Base-by-base conservation (phyloP, 192 early-diverging fungal genomes). In the Phycomyces blakesleeanus region DNA sequence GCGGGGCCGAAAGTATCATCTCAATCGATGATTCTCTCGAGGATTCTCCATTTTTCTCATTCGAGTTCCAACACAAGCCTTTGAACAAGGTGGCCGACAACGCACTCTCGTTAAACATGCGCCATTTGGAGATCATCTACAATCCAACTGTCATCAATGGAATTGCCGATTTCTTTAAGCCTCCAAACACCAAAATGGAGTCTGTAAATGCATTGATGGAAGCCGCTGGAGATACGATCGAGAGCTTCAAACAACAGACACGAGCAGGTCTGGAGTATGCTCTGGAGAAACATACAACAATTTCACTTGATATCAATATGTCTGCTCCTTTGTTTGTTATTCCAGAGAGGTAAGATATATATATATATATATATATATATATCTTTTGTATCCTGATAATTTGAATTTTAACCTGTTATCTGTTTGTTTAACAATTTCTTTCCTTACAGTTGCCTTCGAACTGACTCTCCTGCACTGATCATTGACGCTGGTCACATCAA, bases 271-370 rank as follows among this genome's bases (percentile, higher is more conserved):
- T 95, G 4, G 86, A 91, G 61, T 89, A 82, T 72, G 89, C 90
- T 1, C 61, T 95, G 47, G 83, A 81, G 34, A 78, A 83, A 61
- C 89, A 93, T 69, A 89, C 87, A 42, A 91, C 91, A 0, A 57
- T 91, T 2, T 87, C 91, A 65, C 69, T 94, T 11, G 83, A 86
- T 42, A 76, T 95, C 9, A 88, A 95, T 62, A 78, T 91, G 59
- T 89, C 91, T 61, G 93, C 93, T 6, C 93, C 93, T 0, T 84
- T 93, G 27, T 82, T 95, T 76, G 75, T 93, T 14, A 70, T 95
- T 5, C 92, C 91, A 16, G 78, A 82, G 61, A 71, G 61, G 64
- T 67, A 67, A 58, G 34, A 25, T 4, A 25, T n/a, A n/a, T n/a
- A n/a, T n/a, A n/a, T n/a, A n/a, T n/a, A n/a, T n/a, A n/a, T n/a